These are phyloP conservation scores for Cercospora sesami DNA, from an alignment of 2,329 filamentous ascomycete genomes.

Conservation along the genomic window DNA sequence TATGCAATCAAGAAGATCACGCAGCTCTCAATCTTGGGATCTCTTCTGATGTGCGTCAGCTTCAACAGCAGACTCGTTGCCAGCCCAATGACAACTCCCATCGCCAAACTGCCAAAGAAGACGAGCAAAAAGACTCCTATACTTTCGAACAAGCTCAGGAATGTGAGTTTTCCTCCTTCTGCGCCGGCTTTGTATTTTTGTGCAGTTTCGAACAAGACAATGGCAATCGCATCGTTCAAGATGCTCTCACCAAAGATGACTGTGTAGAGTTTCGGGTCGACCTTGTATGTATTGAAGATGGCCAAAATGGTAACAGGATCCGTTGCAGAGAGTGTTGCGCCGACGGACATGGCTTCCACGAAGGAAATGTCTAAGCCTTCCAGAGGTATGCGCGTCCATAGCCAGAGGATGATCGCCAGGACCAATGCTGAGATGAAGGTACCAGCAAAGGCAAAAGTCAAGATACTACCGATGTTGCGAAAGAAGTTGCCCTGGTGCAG, in stretches of 20 bases:
- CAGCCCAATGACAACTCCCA: constrained; percentile 85
- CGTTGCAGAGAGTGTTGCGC: constrained; percentile 92
- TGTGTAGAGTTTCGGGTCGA: constrained; percentile 97
- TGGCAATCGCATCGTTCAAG: constrained; percentile 95
- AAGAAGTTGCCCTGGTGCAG: constrained; percentile 99
- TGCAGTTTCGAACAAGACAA: constrained; percentile 96
- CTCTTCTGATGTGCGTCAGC: constrained; percentile 87
- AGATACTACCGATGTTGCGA: constrained; percentile 92
- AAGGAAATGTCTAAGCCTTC: constrained; percentile 85
- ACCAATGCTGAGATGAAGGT: constrained; percentile 98
- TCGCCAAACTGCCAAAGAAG: constrained; percentile 90
- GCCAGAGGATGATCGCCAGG: constrained; percentile 80
- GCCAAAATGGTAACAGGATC: constrained; percentile 97
- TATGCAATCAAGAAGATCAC: constrained; percentile 92
- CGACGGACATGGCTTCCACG: constrained; percentile 93
- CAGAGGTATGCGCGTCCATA: constrained; percentile 84
- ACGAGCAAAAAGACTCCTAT: constrained; percentile 92
- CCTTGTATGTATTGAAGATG: constrained; percentile 99
- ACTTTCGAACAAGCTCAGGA: constrained; percentile 84
- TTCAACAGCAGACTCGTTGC: constrained; percentile 85
- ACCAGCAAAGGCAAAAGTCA: constrained; percentile 95
- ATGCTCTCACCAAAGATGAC: constrained; percentile 99
- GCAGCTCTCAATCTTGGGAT: constrained; percentile 96
- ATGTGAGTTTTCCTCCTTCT: constrained; percentile 66
- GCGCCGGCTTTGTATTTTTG: constrained; percentile 83